These are phyloP conservation scores for Parsonsia alboflavescens DNA, from an alignment of 257 asterid genomes.

Conservation along the genomic window DNA sequence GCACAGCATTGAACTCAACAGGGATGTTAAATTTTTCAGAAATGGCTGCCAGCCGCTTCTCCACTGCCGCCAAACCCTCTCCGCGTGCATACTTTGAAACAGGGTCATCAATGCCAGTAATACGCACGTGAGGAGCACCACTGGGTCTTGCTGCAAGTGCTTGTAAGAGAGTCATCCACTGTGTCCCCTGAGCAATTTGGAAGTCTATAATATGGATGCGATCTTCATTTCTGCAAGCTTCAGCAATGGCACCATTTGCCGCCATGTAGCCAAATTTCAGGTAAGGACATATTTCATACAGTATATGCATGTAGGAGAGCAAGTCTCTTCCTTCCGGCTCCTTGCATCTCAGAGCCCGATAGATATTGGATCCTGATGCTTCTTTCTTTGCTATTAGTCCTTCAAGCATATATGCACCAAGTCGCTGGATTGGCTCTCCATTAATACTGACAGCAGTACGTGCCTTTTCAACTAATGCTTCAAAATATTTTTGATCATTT, in stretches of 20 bases:
- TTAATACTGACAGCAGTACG: constrained; percentile 59
- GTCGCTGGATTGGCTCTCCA: constrained; percentile 93
- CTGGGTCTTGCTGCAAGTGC: constrained; percentile 89
- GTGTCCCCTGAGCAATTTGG: constrained; percentile 92
- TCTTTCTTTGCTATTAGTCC: constrained; percentile 80
- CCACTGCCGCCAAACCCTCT: constrained; percentile 54
- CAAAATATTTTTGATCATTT: constrained; percentile 43
- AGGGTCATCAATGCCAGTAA: constrained; percentile 91
- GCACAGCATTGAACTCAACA: constrained; percentile 72
- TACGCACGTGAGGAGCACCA: constrained; percentile 87
- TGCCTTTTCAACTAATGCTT: constrained; percentile 41
- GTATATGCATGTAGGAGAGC: constrained; percentile 76
- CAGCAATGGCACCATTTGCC: constrained; percentile 94
- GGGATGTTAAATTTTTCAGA: constrained; percentile 67
- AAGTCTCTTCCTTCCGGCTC: constrained; percentile 69
- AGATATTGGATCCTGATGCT: constrained; percentile 73
- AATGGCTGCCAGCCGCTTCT: constrained; percentile 44
- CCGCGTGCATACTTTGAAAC: constrained; percentile 79
- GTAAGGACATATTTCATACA: constrained; percentile 86
- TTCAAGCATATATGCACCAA: constrained; percentile 89
- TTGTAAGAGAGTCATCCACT: constrained; percentile 86
- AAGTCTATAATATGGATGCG: constrained; percentile 80
- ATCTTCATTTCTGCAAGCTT: constrained; percentile 73
- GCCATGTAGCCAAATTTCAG: constrained; percentile 93
- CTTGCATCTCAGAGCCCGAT: constrained; percentile 66